Percentiles rank a stretch among this genome's conserved stretches.
Evolutionary conservation across 371 early-diverging fungal species (phyloP).

Genomic region (Mortierella sp.): DNA sequence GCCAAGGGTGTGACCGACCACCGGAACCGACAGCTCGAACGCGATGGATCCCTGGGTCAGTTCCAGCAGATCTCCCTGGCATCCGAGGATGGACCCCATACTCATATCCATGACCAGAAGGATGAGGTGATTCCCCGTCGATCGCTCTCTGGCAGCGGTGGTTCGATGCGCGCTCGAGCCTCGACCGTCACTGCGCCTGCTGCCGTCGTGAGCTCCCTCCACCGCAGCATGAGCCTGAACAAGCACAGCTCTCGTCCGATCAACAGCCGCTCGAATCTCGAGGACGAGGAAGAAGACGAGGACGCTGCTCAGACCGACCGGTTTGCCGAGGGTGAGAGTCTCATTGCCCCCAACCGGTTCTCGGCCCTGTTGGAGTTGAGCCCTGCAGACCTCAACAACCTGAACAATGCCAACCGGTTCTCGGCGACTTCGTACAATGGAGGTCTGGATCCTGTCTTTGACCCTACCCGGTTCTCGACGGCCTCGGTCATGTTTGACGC

Average conservation of each 20-base stretch:
- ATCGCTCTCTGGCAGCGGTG: slow-evolving; percentile 13
- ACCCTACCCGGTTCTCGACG: slow-evolving; percentile 42
- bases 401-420: slow-evolving; percentile 26
- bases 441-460: slow-evolving; percentile 27
- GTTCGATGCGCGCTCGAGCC: slow-evolving; percentile 24
- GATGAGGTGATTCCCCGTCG: slow-evolving; percentile 21
- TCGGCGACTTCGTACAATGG: slow-evolving; percentile 19
- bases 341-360: slow-evolving; percentile 46
- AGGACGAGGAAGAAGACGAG: slow-evolving; percentile 19
- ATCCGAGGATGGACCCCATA: slow-evolving; percentile 22
- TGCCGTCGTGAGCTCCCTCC: slow-evolving; percentile 36
- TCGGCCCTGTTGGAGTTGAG: slow-evolving; percentile 42
- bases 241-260: slow-evolving; percentile 22
- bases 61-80: slow-evolving; percentile 52
- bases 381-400: slow-evolving; percentile 4
- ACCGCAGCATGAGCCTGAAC: slow-evolving; percentile 49
- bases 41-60: slow-evolving; percentile 49
- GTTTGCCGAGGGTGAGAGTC: slow-evolving; percentile 41
- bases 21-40: slow-evolving; percentile 39
- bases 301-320: slow-evolving; percentile 1
- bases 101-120: slow-evolving; percentile 5
- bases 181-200: slow-evolving; percentile 26
- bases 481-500: slow-evolving; percentile 54
- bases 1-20: slow-evolving; percentile 48
- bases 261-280: slow-evolving; percentile 26